phyloP scores from a whole-genome alignment of 371 early-diverging fungal genomes.

The Rhizomucor miehei region DNA sequence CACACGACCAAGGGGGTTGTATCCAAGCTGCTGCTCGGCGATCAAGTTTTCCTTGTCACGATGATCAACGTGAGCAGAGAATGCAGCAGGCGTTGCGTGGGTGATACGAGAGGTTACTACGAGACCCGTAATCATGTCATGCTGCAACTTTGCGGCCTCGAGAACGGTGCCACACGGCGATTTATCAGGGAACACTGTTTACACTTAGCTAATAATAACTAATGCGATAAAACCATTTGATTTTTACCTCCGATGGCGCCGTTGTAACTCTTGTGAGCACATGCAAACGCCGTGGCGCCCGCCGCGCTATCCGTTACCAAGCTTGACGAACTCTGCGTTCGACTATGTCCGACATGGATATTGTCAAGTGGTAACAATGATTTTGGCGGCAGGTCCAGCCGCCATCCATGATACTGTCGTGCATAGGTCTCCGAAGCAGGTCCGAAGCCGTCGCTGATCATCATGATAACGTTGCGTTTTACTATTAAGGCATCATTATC shows the following conservation, averaged over 20 bases:
- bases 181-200: conserved; percentile 48
- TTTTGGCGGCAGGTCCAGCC: conserved; percentile 41
- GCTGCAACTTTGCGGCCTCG: conserved; percentile 84
- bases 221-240: background rate
- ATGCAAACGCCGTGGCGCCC: conserved; percentile 93
- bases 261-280: conserved; percentile 84
- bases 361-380: conserved; percentile 70
- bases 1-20: conserved; percentile 73
- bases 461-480: conserved; percentile 79
- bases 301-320: conserved; percentile 95
- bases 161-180: conserved; percentile 89
- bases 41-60: conserved; percentile 80
- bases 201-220: background rate
- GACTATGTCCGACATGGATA: conserved; percentile 81
- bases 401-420: conserved; percentile 68
- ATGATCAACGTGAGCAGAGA: conserved; percentile 77
- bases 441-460: conserved; percentile 94
- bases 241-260: conserved; percentile 77
- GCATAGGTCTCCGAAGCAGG: conserved; percentile 94
- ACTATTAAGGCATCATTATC: background rate
- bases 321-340: conserved; percentile 80
- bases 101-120: conserved; percentile 93
- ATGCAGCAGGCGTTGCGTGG: conserved; percentile 83
- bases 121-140: conserved; percentile 81
- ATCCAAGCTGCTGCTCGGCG: conserved; percentile 88